Base-by-base conservation (phyloP, 768 basidiomycete species). In the Mycena vitilis region DNA sequence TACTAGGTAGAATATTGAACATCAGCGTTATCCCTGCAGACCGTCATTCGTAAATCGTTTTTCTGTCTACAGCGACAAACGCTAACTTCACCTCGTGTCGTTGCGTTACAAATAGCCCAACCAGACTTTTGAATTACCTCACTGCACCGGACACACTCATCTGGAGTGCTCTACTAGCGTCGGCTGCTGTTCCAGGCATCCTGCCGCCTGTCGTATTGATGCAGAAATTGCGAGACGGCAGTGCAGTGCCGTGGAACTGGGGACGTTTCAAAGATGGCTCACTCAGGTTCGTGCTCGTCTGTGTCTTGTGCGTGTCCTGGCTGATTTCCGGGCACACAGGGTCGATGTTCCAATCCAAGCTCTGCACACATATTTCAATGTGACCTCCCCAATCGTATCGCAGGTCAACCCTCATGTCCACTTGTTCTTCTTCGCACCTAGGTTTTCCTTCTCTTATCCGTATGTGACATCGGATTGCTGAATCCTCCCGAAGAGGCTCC, bases 321-420 rank as follows among this genome's bases (percentile, higher is more conserved):
- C 30, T 30, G 30, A 30, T 30, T 30, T 30, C 5, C 30, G 30
- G 30, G 30, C 30, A 40, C 11, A 36, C 56, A 92, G 96, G 73
- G 97, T 98, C 58, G 98, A 99, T 79, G 98, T 99, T 70, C 97
- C 97, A 2, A 83, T 96, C 23, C 95, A 96, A 78, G 87, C 92
- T 34, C 80, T 95, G 36, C 95, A 95, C 73, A 82, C 93, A n/a
- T 93, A 95, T 75, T 95, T 95, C 80, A 95, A 95, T 76, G 94
- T 42, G 23, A 65, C 44, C 12, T 53, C 48, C 45, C 38, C 47
- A 12, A 40, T 6, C 52, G 34, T 60, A 25, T 49, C 57, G 30
- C 56, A 34, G 44, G 96, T 94, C 25, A 99, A 99, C 65, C 90
- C 90, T 1, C 93, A 94, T 73, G 93, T 98, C 10, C 96, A 98